These are phyloP conservation scores for Ophiostoma sp. DNA, from an alignment of 2,329 filamentous ascomycete genomes.

Conservation along the genomic window DNA sequence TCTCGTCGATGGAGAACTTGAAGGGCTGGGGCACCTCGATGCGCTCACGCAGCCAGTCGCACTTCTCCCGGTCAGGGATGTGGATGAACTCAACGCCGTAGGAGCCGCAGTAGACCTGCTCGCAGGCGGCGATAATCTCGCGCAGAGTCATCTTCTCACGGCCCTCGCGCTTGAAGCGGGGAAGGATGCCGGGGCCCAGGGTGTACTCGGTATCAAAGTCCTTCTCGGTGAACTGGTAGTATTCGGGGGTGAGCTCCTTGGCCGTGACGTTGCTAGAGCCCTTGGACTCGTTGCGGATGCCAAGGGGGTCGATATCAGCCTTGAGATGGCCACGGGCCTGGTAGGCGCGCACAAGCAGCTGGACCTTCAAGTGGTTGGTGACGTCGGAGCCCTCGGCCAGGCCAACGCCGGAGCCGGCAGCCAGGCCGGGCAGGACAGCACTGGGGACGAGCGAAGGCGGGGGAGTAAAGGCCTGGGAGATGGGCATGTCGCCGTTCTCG, in stretches of 20 bases:
- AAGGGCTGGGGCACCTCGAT: conserved; percentile 91
- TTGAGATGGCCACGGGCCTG: conserved; percentile 98
- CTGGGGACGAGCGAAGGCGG: conserved; percentile 86
- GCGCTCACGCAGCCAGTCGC: conserved; percentile 95
- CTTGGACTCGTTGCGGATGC: conserved; percentile 79
- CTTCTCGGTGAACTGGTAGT: conserved; percentile 92
- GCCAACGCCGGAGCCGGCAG: conserved; percentile 56
- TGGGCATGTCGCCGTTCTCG: conserved; percentile 96
- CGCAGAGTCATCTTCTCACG: conserved; percentile 94
- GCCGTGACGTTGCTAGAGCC: conserved; percentile 82
- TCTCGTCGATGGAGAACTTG: conserved; percentile 97
- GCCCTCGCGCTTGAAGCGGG: conserved; percentile 81
- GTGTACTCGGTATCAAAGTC: conserved; percentile 89
- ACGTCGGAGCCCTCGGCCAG: conserved; percentile 71
- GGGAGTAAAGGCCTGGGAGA: conserved; percentile 93
- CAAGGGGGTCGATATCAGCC: conserved; percentile 91
- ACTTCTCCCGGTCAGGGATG: conserved; percentile 94
- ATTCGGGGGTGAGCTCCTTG: conserved; percentile 85
- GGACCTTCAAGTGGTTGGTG: conserved; percentile 95
- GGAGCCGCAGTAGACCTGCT: conserved; percentile 94
- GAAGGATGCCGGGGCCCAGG: conserved; percentile 89
- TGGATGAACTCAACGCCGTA: conserved; percentile 98
- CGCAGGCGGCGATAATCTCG: conserved; percentile 88
- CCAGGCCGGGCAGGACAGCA: conserved; percentile 68
- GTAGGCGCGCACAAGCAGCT: conserved; percentile 93